Percentiles rank a stretch among this genome's conserved stretches.
Conservation (phyloP, 2,329 filamentous ascomycete genomes). For the Trichoderma semiorbis region DNA sequence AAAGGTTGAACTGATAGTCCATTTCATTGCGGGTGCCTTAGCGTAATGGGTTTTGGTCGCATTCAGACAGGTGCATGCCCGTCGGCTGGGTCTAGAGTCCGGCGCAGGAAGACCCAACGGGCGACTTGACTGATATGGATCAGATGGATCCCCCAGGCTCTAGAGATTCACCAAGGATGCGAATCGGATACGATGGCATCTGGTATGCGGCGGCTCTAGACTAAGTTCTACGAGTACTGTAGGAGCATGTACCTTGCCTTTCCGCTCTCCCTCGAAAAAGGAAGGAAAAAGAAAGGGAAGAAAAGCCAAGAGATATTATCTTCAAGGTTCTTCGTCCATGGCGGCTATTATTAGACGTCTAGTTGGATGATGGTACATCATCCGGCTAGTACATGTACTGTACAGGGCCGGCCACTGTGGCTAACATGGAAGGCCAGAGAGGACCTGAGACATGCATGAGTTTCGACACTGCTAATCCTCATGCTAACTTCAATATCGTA, state of each 20-base stretch:
- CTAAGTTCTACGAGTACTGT: neutral
- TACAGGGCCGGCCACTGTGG: neutral
- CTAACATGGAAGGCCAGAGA: neutral
- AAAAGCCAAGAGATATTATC: neutral
- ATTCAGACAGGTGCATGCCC: constrained; percentile 10
- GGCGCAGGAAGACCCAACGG: neutral
- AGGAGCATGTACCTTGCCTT: neutral
- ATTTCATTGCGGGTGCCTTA: neutral
- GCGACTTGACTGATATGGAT: neutral
- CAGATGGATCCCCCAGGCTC: neutral
- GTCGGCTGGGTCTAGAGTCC: neutral
- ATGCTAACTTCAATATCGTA: neutral
- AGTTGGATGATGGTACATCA: neutral
- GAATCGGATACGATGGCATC: neutral
- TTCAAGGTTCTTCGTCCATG: neutral
- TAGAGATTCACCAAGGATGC: neutral
- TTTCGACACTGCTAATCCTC: neutral
- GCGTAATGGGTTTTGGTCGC: constrained; percentile 9
- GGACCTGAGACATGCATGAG: neutral
- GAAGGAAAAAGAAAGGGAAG: neutral
- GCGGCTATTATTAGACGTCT: neutral
- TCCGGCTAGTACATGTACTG: neutral
- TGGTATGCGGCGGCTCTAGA: neutral
- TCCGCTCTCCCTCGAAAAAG: neutral
- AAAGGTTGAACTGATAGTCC: neutral